Evolutionary conservation across 768 basidiomycete species (phyloP).

Genomic region (Naganishia vishniacii): DNA sequence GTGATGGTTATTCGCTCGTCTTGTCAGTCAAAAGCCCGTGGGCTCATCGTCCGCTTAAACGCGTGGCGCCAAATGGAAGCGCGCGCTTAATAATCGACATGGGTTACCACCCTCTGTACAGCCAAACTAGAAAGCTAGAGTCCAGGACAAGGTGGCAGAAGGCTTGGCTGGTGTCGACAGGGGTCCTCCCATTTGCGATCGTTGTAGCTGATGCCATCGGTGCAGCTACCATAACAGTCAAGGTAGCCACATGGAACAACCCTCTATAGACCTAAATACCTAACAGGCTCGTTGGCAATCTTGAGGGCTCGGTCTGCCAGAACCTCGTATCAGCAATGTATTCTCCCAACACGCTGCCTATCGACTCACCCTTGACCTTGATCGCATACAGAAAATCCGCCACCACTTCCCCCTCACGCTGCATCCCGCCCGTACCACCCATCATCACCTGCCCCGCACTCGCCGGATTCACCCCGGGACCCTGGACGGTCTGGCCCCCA

Average conservation of each 20-base stretch:
- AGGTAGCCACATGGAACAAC: too few species aligned
- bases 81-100: too few species aligned
- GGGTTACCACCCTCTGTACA: too few species aligned
- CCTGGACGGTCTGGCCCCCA: slow-evolving; percentile 24
- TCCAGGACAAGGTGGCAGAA: too few species aligned
- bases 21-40: background rate
- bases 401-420: slow-evolving; percentile 26
- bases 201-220: too few species aligned
- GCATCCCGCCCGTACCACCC: slow-evolving; percentile 27
- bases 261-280: too few species aligned
- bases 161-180: too few species aligned
- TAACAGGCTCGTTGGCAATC: slow-evolving; percentile 16
- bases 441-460: slow-evolving; percentile 28
- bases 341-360: too few species aligned
- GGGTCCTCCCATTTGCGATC: too few species aligned
- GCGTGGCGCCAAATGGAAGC: slow-evolving; percentile 3
- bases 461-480: slow-evolving; percentile 26
- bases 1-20: background rate
- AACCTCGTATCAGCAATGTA: too few species aligned
- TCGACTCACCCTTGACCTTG: slow-evolving; percentile 23
- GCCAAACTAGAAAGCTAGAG: too few species aligned
- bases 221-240: too few species aligned
- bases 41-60: background rate
- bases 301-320: slow-evolving; percentile 10
- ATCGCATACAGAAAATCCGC: slow-evolving; percentile 25